These are phyloP conservation scores for Eleusine indica DNA, from an alignment of 176 grass and related monocot genomes.

Conservation along the genomic window DNA sequence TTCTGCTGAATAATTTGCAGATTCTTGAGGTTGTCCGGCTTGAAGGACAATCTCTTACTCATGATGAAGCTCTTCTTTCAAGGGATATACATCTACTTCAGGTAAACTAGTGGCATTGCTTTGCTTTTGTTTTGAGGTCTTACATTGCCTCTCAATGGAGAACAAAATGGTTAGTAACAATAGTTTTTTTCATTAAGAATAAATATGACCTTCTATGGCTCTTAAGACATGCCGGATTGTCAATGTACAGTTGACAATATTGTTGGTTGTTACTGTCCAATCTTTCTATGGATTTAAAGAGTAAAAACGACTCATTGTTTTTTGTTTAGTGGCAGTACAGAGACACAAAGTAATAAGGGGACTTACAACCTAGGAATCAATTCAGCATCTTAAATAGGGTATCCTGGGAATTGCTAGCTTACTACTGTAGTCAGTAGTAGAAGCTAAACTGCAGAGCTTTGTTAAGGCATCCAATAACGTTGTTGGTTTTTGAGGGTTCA, in stretches of 20 bases:
- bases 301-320: neutral
- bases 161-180: neutral
- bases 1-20: constrained; percentile 45
- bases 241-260: neutral
- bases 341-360: neutral
- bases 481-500: neutral
- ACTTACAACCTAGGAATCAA: neutral
- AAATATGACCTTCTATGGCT: too few species aligned
- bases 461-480: neutral
- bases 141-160: neutral
- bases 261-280: neutral
- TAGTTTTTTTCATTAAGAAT: too few species aligned
- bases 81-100: constrained; percentile 89
- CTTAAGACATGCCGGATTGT: too few species aligned
- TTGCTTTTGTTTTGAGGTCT: constrained; percentile 8
- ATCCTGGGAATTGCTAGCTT: neutral
- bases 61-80: constrained; percentile 73
- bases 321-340: neutral
- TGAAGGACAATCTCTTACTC: constrained; percentile 74
- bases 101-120: constrained; percentile 34
- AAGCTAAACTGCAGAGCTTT: constrained; percentile 1
- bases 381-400: neutral
- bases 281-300: neutral
- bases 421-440: neutral
- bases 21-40: constrained; percentile 95